Conservation (phyloP, 169 alveolate species). For the Amoebophrya sp. region DNA sequence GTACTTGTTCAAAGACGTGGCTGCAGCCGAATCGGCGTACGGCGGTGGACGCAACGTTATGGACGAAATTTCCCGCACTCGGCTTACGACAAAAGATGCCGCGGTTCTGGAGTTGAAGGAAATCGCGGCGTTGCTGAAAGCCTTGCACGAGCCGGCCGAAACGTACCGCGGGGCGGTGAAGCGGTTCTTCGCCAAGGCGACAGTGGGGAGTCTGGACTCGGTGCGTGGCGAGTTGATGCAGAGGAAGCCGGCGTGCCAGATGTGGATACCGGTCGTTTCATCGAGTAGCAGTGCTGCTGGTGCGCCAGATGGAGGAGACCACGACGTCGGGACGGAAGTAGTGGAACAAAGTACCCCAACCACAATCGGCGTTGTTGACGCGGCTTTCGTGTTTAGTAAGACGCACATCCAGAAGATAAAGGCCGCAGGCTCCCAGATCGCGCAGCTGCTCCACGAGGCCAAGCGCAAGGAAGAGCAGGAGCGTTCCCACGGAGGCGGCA, state of each 20-base stretch:
- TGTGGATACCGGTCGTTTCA: background rate
- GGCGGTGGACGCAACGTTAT: too few relatives aligned
- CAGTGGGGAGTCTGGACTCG: background rate
- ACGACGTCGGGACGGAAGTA: background rate
- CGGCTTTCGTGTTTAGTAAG: background rate
- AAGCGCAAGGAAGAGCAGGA: background rate
- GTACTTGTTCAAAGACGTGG: too few relatives aligned
- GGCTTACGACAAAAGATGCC: too few relatives aligned
- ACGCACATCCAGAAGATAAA: background rate
- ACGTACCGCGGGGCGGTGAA: background rate
- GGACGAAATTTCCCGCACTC: too few relatives aligned
- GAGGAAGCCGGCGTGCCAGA: background rate
- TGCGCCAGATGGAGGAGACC: background rate
- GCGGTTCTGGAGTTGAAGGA: too few relatives aligned
- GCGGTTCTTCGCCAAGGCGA: background rate
- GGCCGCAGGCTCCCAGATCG: background rate
- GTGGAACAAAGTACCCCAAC: background rate
- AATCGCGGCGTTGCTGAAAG: too few relatives aligned
- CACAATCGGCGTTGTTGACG: background rate
- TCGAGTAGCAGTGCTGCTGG: background rate
- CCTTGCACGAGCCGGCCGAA: too few relatives aligned
- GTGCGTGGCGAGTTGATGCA: background rate
- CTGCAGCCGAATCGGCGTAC: too few relatives aligned
- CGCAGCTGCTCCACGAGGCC: background rate
- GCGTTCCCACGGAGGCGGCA: background rate